Evolutionary conservation across 2,329 filamentous ascomycete genomes (phyloP), one percentile per base, ranked within the genome.

Genomic region (Tolypocladium ophioglossoides): DNA sequence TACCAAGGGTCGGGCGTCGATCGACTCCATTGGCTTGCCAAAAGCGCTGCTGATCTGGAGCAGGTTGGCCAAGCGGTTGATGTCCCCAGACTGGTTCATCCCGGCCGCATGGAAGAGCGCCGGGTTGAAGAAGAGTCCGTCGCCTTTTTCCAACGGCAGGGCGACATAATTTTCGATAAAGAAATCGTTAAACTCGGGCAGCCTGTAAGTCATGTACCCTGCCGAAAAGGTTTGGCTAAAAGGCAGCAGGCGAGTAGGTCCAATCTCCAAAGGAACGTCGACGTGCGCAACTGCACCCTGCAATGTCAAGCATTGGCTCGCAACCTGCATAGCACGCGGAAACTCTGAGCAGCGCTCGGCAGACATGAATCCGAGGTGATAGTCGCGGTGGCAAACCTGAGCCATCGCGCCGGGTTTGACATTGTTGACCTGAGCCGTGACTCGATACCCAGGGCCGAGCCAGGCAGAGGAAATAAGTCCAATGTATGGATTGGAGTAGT

Each of bases 41-140:
- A 85, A 81, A 0, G 81, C 80, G 56, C 76, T 78, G 57, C 78
- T 83, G 34, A 85, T 73, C 64, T 86, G 83, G 38, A 85, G 59
- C 11, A 86, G 64, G 62, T 85, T 85, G n/a, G 80, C 82, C 34
- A 74, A 75, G 1, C 83, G 74, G 27, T 78, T 64, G 30, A 84
- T 70, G 10, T 64, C 62, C 2, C 69, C 72, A 8, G 69, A 71
- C 18, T 66, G 61, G 60, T 85, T 86, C 58, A 76, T 74, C 0
- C 83, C 83, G 0, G 83, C 83, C 1, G 82, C 82, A 62, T 86
- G 82, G 57, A 84, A 80, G 0, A 85, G 66, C 1, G 78, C 82
- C 0, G 82, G 82, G 54, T 81, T 84, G 67, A 86, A 85, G 63
- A 85, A 85, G 0, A 85, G 59, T 0, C 79, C 83, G 59, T 86